phyloP scores from a whole-genome alignment of 2,329 filamentous ascomycete species.

The Zymoseptoria pseudotritici region DNA sequence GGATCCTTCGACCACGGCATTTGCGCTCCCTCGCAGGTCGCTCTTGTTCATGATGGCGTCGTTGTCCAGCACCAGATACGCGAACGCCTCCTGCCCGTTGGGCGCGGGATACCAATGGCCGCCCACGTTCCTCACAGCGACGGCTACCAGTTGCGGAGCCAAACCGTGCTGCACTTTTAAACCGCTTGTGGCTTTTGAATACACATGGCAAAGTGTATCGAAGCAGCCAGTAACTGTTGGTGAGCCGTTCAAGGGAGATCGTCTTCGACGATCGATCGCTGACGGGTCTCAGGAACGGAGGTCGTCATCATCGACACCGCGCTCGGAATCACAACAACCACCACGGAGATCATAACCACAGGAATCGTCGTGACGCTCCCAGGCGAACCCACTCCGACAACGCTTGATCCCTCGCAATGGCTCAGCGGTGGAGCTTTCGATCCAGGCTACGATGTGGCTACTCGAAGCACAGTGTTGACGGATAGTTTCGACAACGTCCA shows the following conservation, averaged over 20 bases:
- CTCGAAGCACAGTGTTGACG: background rate
- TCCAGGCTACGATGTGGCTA: background rate
- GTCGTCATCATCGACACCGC: background rate
- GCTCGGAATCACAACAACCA: background rate
- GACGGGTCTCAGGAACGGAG: background rate
- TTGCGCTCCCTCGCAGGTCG: background rate
- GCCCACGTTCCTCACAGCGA: background rate
- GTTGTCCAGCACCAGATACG: background rate
- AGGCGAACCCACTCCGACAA: background rate
- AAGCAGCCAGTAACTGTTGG: background rate
- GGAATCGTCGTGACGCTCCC: background rate
- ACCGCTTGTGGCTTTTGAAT: background rate
- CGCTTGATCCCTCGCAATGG: background rate
- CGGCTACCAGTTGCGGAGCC: background rate
- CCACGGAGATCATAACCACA: background rate
- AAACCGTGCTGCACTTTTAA: background rate
- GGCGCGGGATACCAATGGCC: background rate
- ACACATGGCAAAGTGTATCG: background rate
- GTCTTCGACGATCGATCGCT: background rate
- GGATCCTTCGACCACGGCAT: background rate
- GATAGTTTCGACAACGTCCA: background rate
- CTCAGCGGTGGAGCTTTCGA: background rate
- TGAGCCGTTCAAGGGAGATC: background rate
- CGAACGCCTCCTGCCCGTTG: background rate
- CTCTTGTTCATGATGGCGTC: background rate